Base-by-base conservation (phyloP, 371 early-diverging fungal species). In the Lichtheimia ornata region DNA sequence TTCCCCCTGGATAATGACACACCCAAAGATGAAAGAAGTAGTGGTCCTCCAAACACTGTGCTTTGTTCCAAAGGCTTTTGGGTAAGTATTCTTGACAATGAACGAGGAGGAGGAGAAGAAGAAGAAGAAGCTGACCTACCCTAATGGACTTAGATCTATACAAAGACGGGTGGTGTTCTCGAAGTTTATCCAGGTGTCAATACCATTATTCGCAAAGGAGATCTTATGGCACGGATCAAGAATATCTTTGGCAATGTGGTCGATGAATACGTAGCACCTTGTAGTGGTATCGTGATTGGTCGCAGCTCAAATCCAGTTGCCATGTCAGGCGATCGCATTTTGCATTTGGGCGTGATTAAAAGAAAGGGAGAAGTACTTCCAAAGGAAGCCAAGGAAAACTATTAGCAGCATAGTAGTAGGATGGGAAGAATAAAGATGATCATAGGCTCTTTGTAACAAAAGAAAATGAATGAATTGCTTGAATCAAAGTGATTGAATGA, bases 221-320 rank as follows among this genome's bases (percentile, higher is more conserved):
- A 92, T 52, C 62, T 93, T 35, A 94, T 96, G 78, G 97, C 97
- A 1, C 83, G 92, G 6, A 84, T 96, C 62, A 91, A 94, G 66
- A 93, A 93, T 59, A 93, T 96, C 42, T 96, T 96, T 77, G 96
- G 96, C 24, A 88, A 91, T 59, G 84, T 95, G n/a, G 90, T 91
- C 24, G 94, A 94, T 42, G 91, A 91, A 62, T 93, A 95, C 62
- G 91, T 82, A 77, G 87, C 94, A 20, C 94, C 97, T 0, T 89
- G 90, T 59, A 89, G 90, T 70, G 92, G 91, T 40, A 85, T 93
- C 61, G 89, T 91, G 2, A 81, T 77, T 47, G 78, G 81, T 28
- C 66, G 76, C 41, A 75, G 77, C 45, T 81, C 81, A 5, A 81
- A 93, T 56, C 93, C 93, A 1, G 93, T 93, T 1, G 91, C 91